phyloP scores from a whole-genome alignment of 2,329 filamentous ascomycete genomes.

The Clathrospora elynae region DNA sequence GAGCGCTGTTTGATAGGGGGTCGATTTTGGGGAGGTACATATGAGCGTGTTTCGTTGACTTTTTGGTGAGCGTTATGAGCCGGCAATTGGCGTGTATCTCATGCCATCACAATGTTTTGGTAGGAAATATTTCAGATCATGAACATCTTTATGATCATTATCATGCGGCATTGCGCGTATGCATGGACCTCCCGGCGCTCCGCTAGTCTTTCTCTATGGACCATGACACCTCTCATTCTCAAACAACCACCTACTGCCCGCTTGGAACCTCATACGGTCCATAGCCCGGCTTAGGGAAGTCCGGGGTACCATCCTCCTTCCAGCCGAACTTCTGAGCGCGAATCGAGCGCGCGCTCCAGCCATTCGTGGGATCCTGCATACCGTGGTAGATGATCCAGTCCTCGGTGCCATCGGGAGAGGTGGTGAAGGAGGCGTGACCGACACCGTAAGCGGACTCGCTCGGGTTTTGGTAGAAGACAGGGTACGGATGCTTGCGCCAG shows the following conservation, averaged over 20 bases:
- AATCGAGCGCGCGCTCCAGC: conserved; percentile 56
- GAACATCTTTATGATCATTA: too few species aligned
- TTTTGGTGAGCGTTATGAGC: too few species aligned
- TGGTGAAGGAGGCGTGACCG: conserved; percentile 58
- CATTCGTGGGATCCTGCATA: conserved; percentile 55
- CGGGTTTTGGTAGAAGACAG: conserved; percentile 58
- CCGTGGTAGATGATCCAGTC: conserved; percentile 61
- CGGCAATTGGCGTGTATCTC: too few species aligned
- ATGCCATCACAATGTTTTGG: too few species aligned
- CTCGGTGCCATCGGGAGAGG: conserved; percentile 54
- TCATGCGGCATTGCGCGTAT: too few species aligned
- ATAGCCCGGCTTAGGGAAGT: conserved; percentile 56
- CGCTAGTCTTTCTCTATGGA: too few species aligned
- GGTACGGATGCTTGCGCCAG: conserved; percentile 55
- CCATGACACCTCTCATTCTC: too few species aligned
- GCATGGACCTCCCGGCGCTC: too few species aligned
- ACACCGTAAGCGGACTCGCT: conserved; percentile 54
- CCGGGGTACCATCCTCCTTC: conserved; percentile 55
- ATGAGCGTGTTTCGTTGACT: too few species aligned
- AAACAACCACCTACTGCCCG: conserved; percentile 26
- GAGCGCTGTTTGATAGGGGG: conserved; percentile 37
- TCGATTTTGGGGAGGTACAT: too few species aligned
- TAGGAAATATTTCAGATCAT: too few species aligned
- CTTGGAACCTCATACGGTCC: conserved; percentile 51
- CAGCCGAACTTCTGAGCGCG: conserved; percentile 56